A percentile compares a stretch with the other conserved stretches of the same genome.
These are phyloP conservation scores for Globisporangium cylindrosporum DNA, from an alignment of 352 stramenopile genomes.

Conservation along the genomic window DNA sequence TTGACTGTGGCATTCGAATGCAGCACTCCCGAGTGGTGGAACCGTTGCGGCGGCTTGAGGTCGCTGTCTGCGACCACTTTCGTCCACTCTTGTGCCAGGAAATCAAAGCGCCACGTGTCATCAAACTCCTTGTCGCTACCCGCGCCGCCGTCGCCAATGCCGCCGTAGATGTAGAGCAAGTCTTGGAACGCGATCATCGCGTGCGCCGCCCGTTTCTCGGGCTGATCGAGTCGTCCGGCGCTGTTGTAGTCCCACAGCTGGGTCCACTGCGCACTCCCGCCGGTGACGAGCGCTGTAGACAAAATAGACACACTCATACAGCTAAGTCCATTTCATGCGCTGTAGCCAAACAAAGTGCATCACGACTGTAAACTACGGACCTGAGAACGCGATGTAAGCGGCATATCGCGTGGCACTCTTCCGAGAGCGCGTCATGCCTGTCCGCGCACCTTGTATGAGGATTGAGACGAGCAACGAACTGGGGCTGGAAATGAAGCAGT, in stretches of 20 bases:
- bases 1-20: constrained; percentile 38
- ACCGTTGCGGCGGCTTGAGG: constrained; percentile 30
- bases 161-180: constrained; percentile 60
- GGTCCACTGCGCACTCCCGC: constrained; percentile 41
- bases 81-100: constrained; percentile 31
- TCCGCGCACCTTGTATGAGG: not conserved
- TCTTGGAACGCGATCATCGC: constrained; percentile 44
- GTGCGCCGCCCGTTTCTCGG: constrained; percentile 53
- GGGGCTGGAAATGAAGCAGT: not conserved
- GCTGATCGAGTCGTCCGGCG: constrained; percentile 20
- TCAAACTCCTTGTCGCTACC: constrained; percentile 50
- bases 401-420: not conserved
- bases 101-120: constrained; percentile 72
- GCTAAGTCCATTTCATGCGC: not conserved
- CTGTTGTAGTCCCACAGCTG: constrained; percentile 39
- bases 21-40: constrained; percentile 39
- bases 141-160: constrained; percentile 32
- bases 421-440: constrained; percentile 1
- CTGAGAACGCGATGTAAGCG: not conserved
- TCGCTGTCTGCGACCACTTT: constrained; percentile 23
- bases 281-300: not conserved
- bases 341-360: not conserved
- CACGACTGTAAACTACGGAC: not conserved
- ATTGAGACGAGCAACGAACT: not conserved
- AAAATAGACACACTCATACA: not conserved